Evolutionary conservation across 257 asterid species (phyloP), one percentile per base, ranked within the genome.

Genomic region (Coffea eugenioides): DNA sequence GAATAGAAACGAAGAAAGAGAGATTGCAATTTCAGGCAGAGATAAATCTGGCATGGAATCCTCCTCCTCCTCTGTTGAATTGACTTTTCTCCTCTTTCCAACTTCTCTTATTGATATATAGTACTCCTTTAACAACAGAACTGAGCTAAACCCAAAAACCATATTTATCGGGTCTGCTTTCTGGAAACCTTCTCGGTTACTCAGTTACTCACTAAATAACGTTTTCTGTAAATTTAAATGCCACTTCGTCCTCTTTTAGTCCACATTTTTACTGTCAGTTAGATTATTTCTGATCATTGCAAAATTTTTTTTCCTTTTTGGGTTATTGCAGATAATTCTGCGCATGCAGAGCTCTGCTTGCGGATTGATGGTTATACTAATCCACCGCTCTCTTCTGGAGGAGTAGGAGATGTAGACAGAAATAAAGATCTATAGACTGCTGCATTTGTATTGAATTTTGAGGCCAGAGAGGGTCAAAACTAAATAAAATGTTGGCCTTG

Each of bases 401-500:
- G 18, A 52, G 18, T 66, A 61, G 14, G 80, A 48, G 74, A 59
- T 27, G 3, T 59, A 1, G 27, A 21, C 27, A 9, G 56, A 71
- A 59, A 81, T 46, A 81, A 81, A 49, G 74, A 70, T 81, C 78
- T 52, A 14, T 23, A 14, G 54, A 64, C 48, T 61, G 57, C 66
- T 49, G 48, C 77, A 70, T 81, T 75, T 76, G 51, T 46, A 48
- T 69, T 70, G 81, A 61, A 65, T 54, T 68, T 61, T 61, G 34
- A 61, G 67, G 67, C 67, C 67, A 20, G 27, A 18, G 61, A 36
- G 20, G 16, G 20, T 39, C 20, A 69, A 67, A 77, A 68, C 15
- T 64, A 6, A 66, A 81, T 52, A 64, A 75, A 34, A 65, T 67
- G 54, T 74, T 75, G 79, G 72, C 77, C 81, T 57, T 20, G 51